Evolutionary conservation across 257 asterid genomes (phyloP).

Genomic region (Ballota nigra): DNA sequence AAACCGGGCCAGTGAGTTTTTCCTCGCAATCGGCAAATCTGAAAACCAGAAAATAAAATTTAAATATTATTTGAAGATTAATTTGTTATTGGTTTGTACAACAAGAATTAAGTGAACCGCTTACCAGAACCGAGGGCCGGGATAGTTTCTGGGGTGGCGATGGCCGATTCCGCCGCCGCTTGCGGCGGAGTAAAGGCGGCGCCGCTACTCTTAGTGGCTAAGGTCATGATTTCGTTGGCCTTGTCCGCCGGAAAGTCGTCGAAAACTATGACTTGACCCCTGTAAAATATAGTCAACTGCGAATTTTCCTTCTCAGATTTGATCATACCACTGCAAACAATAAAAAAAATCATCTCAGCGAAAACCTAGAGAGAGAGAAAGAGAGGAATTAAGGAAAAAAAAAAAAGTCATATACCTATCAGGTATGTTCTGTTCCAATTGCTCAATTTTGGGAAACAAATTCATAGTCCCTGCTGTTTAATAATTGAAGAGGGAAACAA

Average conservation of each 20-base stretch:
- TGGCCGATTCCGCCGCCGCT: constrained; percentile 35
- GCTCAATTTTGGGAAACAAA: constrained; percentile 33
- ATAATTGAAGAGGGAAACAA: neutral
- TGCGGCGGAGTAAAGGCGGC: constrained; percentile 21
- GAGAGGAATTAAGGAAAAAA: neutral
- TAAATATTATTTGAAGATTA: neutral
- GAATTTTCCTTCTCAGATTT: constrained; percentile 14
- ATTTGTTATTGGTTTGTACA: neutral
- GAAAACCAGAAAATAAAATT: neutral
- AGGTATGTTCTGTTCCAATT: constrained; percentile 21
- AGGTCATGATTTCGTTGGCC: constrained; percentile 41
- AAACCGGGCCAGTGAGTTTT: constrained; percentile 57
- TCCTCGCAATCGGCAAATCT: constrained; percentile 64
- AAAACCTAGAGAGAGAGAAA: neutral
- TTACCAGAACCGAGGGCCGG: constrained; percentile 34
- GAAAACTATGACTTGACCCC: constrained; percentile 44
- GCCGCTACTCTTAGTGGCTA: constrained; percentile 25
- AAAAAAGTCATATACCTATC: constrained; percentile 12
- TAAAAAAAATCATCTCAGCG: neutral
- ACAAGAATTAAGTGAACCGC: neutral
- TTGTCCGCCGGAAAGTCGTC: constrained; percentile 40
- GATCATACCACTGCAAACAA: constrained; percentile 24
- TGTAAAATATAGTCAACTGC: constrained; percentile 49
- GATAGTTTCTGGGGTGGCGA: constrained; percentile 18
- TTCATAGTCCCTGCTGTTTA: constrained; percentile 30